A percentile compares a stretch with the other conserved stretches of the same genome.
Conservation (phyloP, 768 basidiomycete genomes). For the Fibroporia radiculosa region DNA sequence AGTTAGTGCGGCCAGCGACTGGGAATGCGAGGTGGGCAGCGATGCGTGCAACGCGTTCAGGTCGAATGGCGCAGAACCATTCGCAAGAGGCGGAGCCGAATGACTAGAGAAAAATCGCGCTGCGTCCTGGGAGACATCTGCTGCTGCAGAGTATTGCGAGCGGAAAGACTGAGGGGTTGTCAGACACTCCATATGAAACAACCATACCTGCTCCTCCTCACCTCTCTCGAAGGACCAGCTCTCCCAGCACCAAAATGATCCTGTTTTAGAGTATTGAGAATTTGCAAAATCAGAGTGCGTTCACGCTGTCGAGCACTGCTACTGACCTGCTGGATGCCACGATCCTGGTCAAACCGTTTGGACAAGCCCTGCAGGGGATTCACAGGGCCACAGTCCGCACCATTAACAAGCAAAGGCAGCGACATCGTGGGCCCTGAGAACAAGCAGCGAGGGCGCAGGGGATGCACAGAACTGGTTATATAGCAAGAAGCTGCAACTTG, state of each 20-base stretch:
- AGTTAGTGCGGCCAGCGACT: constrained; percentile 7
- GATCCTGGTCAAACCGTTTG: constrained; percentile 73
- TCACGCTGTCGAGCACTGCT: neutral
- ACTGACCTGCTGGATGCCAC: constrained; percentile 69
- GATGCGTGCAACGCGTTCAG: constrained; percentile 45
- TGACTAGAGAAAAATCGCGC: constrained; percentile 54
- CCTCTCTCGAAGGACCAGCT: constrained; percentile 58
- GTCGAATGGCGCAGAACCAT: constrained; percentile 45
- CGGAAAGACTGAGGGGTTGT: constrained; percentile 46
- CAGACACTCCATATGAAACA: neutral
- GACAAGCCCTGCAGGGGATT: constrained; percentile 77
- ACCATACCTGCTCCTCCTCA: constrained; percentile 22
- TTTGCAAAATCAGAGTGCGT: neutral
- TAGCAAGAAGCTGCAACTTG: neutral
- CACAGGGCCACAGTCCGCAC: constrained; percentile 78
- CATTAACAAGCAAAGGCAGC: constrained; percentile 68
- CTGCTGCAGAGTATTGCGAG: constrained; percentile 35
- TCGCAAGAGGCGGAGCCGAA: constrained; percentile 21
- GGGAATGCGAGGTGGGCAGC: constrained; percentile 29
- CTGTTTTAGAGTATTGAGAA: constrained; percentile 26
- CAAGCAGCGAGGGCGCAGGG: neutral
- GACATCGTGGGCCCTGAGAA: constrained; percentile 42
- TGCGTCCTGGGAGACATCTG: constrained; percentile 54
- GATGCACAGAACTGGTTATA: neutral
- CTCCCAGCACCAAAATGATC: constrained; percentile 62